Evolutionary conservation across 345 rosid genomes (phyloP), one percentile per base, ranked within the genome.

Genomic region (Populus tremula): DNA sequence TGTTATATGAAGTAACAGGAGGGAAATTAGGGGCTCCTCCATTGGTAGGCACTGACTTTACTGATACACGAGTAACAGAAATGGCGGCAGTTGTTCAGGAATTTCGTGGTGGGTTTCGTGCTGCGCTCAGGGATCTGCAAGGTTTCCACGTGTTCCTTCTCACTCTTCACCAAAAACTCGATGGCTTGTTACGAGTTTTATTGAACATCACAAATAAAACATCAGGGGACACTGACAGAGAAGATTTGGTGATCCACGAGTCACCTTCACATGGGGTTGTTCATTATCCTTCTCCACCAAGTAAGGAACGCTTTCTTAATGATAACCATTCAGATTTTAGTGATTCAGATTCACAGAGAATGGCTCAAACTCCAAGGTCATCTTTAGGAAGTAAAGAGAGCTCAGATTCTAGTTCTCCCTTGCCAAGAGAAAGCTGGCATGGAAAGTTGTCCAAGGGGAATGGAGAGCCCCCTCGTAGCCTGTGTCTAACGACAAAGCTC

Each of bases 71-170:
- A 54, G 59, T 72, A 5, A 69, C 47, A 70, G 91, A 88, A 77
- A 75, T 87, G 65, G 76, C 72, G 38, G 87, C 90, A 61, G 89
- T 81, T 67, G 83, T 87, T 82, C 91, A 88, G 49, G 93, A 82
- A 82, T 96, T 96, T 68, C 94, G 94, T 67, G 74, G 84, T 80
- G 99, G 97, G 66, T 96, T 96, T 25, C 97, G 95, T 29, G 89
- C 94, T 78, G 95, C 97, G 82, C 86, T 96, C 70, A 90, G 97
- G 79, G 95, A 94, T 84, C 89, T 96, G 70, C 99, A 96, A 79
- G 91, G 97, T 65, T 91, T 96, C 86, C 97, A 94, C 76, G 88
- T 96, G 67, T 96, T 94, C 86, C 90, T 96, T 18, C 91, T 96
- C 72, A 91, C 99, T 21, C 97, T 96, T 80, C 92, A 96, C 82